These are phyloP conservation scores for Suhomyces wounanorum DNA, from an alignment of 1,139 yeast species.

Conservation along the genomic window DNA sequence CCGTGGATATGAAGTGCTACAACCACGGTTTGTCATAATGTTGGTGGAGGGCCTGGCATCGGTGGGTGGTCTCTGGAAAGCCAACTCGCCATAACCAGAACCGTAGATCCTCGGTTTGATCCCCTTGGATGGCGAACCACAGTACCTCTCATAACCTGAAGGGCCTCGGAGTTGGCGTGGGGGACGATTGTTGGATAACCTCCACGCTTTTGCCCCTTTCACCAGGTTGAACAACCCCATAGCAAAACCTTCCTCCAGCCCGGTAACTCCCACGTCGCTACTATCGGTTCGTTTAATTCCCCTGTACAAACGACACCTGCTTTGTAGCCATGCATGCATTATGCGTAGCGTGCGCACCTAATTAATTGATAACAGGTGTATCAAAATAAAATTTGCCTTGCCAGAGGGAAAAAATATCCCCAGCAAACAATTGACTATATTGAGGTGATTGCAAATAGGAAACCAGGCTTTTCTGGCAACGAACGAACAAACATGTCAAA, in stretches of 20 bases:
- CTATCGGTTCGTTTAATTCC: constrained; percentile 6
- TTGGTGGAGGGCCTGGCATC: too few relatives aligned
- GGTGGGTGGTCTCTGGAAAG: too few relatives aligned
- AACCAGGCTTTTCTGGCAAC: not conserved
- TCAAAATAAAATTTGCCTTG: constrained; percentile 9
- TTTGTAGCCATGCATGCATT: constrained; percentile 3
- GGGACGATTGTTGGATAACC: not conserved
- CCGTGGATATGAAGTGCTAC: too few relatives aligned
- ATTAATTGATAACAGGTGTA: constrained; percentile 6
- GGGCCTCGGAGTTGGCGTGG: not conserved
- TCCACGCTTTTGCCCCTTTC: not conserved
- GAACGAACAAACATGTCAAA: not conserved
- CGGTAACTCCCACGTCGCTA: not conserved
- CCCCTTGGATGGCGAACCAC: too few relatives aligned
- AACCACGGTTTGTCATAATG: too few relatives aligned
- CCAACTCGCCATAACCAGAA: not conserved
- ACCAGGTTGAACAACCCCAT: not conserved
- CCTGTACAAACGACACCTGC: not conserved
- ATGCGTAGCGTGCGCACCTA: constrained; percentile 8
- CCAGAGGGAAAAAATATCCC: constrained; percentile 1
- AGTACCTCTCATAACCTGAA: not conserved
- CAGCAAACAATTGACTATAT: not conserved
- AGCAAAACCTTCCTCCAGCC: not conserved
- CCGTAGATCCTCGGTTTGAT: not conserved
- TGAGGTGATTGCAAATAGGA: not conserved